A percentile compares a stretch with the other conserved stretches of the same genome.
phyloP scores from a whole-genome alignment of 805 yeast genomes.

The Millerozyma acaciae region DNA sequence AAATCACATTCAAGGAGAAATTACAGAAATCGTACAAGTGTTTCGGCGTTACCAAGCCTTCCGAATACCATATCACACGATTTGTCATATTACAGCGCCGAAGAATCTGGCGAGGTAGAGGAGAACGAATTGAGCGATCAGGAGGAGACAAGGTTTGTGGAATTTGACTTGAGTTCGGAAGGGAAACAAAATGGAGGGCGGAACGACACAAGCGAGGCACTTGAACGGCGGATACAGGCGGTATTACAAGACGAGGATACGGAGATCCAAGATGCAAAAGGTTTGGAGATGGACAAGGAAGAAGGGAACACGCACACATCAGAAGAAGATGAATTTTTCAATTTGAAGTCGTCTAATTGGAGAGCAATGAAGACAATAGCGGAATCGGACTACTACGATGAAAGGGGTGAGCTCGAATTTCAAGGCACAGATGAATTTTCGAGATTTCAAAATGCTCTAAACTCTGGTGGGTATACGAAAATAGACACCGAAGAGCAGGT shows the following conservation, averaged over 20 bases:
- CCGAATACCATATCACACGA: slow-evolving; percentile 9
- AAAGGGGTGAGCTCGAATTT: slow-evolving; percentile 64
- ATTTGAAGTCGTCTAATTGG: slow-evolving; percentile 58
- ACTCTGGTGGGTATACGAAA: slow-evolving; percentile 67
- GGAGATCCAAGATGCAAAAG: neutral
- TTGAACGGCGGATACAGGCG: neutral
- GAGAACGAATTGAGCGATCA: slow-evolving; percentile 3
- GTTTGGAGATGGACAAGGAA: no score
- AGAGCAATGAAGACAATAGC: slow-evolving; percentile 82
- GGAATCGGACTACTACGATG: slow-evolving; percentile 72
- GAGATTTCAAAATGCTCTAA: neutral
- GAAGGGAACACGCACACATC: no score
- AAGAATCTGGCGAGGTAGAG: slow-evolving; percentile 1
- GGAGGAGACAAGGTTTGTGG: slow-evolving; percentile 19
- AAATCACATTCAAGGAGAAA: slow-evolving; percentile 1
- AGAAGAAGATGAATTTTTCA: slow-evolving; percentile 35
- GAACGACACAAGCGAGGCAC: neutral
- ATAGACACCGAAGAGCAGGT: slow-evolving; percentile 86
- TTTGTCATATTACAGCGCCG: no score
- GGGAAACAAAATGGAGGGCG: no score
- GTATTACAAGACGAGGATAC: slow-evolving; percentile 4
- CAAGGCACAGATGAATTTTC: slow-evolving; percentile 20
- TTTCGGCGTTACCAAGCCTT: slow-evolving; percentile 19
- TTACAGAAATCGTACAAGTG: slow-evolving; percentile 16
- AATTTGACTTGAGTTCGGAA: slow-evolving; percentile 23